A percentile compares a stretch with the other conserved stretches of the same genome.
Evolutionary conservation across 345 rosid genomes (phyloP).

Genomic region (Lenwebbia sp.): DNA sequence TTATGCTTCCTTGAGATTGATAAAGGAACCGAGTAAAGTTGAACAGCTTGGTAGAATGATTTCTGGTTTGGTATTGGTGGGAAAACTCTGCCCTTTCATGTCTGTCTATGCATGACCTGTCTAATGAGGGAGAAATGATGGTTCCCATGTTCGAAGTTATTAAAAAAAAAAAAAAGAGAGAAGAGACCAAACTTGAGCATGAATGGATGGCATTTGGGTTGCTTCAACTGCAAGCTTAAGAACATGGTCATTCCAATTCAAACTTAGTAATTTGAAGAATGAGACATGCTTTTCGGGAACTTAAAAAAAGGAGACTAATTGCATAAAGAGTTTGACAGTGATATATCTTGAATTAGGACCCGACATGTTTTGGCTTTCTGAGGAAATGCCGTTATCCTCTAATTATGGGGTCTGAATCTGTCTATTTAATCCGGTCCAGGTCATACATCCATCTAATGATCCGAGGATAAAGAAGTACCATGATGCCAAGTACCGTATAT

Average conservation of each 20-base stretch:
- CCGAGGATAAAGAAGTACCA: slow-evolving; percentile 83
- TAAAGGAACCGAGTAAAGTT: neutral
- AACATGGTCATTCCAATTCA: neutral
- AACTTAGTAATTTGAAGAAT: neutral
- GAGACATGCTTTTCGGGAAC: neutral
- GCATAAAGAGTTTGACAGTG: neutral
- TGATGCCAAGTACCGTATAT: slow-evolving; percentile 71
- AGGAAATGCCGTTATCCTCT: neutral
- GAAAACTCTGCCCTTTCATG: neutral
- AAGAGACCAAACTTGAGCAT: neutral
- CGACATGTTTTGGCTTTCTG: neutral
- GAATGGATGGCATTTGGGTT: neutral
- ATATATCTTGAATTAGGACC: neutral
- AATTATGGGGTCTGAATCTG: neutral
- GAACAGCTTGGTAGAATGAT: neutral
- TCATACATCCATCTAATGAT: slow-evolving; percentile 68
- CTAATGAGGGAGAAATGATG: neutral
- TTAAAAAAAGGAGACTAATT: neutral
- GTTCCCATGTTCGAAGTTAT: neutral
- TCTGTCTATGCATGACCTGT: neutral
- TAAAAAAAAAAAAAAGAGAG: neutral
- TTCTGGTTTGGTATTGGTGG: neutral
- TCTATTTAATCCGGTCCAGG: slow-evolving; percentile 19
- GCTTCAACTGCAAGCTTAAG: neutral
- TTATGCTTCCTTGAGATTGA: neutral